Percentiles rank a stretch among this genome's conserved stretches.
Conservation (phyloP, 1,284 basidiomycete genomes). For the Sutorius eximius region DNA sequence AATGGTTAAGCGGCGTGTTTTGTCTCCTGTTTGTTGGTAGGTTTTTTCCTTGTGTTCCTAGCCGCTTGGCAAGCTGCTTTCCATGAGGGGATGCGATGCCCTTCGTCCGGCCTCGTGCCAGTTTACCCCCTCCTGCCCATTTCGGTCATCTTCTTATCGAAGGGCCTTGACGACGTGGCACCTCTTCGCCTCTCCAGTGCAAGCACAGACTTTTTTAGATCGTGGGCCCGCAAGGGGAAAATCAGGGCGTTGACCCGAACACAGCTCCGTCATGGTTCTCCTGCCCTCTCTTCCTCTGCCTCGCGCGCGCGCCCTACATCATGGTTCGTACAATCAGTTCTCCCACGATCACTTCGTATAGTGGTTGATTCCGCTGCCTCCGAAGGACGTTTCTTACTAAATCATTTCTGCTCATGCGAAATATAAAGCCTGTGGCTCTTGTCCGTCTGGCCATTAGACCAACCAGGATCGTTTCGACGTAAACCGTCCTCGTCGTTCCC, state of each 20-base stretch:
- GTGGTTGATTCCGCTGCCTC: slow-evolving; percentile 30
- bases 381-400: slow-evolving; percentile 35
- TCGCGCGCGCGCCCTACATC: slow-evolving; percentile 6
- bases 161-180: slow-evolving; percentile 32
- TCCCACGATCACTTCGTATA: slow-evolving; percentile 39
- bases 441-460: slow-evolving; percentile 1
- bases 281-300: slow-evolving; percentile 4
- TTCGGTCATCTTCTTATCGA: slow-evolving; percentile 31
- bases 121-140: slow-evolving; percentile 28
- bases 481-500: neutral
- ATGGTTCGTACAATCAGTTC: slow-evolving; percentile 17
- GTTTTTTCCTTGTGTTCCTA: slow-evolving; percentile 23
- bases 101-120: slow-evolving; percentile 31
- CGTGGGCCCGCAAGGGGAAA: slow-evolving; percentile 25
- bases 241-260: slow-evolving; percentile 29
- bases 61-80: slow-evolving; percentile 13
- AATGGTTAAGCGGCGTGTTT: slow-evolving; percentile 13
- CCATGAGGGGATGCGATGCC: slow-evolving; percentile 29
- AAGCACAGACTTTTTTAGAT: slow-evolving; percentile 25
- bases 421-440: slow-evolving; percentile 30
- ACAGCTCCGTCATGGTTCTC: slow-evolving; percentile 26
- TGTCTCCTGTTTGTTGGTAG: slow-evolving; percentile 10
- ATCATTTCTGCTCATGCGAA: slow-evolving; percentile 22
- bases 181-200: slow-evolving; percentile 3
- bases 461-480: neutral